A percentile compares a stretch with the other conserved stretches of the same genome.
These are phyloP conservation scores for Pseudonitzschia pungens DNA, from an alignment of 108 stramenopile species.

Conservation along the genomic window DNA sequence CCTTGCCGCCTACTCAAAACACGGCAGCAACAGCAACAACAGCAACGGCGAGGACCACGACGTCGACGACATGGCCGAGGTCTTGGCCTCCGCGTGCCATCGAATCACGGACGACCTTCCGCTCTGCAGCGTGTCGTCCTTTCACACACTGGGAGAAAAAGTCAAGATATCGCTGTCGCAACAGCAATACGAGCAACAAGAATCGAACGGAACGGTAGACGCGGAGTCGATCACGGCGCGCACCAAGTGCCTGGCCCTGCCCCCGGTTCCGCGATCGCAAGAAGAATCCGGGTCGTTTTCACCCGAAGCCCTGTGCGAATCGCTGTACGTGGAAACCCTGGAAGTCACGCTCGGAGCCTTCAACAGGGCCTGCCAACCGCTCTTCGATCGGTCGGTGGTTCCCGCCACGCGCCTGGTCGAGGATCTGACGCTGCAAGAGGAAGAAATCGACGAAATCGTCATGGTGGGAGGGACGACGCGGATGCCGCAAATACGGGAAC, in stretches of 20 bases:
- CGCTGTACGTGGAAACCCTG: slow-evolving; percentile 45
- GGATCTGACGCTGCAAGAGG: slow-evolving; percentile 67
- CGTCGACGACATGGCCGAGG: slow-evolving; percentile 50
- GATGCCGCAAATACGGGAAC: slow-evolving; percentile 89
- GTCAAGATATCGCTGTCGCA: slow-evolving; percentile 76
- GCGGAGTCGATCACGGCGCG: slow-evolving; percentile 5
- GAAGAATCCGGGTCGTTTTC: too few species aligned
- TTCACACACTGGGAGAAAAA: slow-evolving; percentile 79
- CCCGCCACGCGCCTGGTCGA: slow-evolving; percentile 78
- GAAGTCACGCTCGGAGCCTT: slow-evolving; percentile 71
- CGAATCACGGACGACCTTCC: slow-evolving; percentile 46
- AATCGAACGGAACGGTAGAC: slow-evolving; percentile 17
- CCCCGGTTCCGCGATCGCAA: background rate
- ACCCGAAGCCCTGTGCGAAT: slow-evolving; percentile 48
- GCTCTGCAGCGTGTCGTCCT: slow-evolving; percentile 73
- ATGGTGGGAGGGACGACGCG: slow-evolving; percentile 97
- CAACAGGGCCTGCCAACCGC: slow-evolving; percentile 52
- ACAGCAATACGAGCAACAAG: slow-evolving; percentile 20
- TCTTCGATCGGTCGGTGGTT: slow-evolving; percentile 79
- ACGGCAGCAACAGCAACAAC: background rate
- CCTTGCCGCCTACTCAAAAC: slow-evolving; percentile 12
- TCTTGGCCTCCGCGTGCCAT: slow-evolving; percentile 52
- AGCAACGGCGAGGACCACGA: background rate
- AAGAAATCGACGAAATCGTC: slow-evolving; percentile 96
- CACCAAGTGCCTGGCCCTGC: slow-evolving; percentile 22